These are phyloP conservation scores for Schwanniomyces yamadae DNA, from an alignment of 805 yeast genomes.

Conservation along the genomic window DNA sequence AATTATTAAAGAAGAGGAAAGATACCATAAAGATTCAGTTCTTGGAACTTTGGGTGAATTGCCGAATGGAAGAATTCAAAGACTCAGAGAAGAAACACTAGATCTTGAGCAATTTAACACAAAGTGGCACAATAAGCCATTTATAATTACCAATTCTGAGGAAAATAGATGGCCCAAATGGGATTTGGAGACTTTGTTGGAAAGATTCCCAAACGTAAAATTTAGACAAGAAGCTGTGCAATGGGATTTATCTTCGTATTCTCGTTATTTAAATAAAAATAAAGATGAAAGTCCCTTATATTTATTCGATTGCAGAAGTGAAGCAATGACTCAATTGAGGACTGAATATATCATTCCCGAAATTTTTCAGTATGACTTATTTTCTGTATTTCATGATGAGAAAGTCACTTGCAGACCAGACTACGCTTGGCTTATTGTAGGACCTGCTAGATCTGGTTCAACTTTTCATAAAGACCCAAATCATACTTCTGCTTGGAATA, in stretches of 20 bases:
- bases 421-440: conserved; percentile 88
- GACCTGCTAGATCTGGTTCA: conserved; percentile 80
- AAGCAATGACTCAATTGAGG: conserved; percentile 58
- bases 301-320: conserved; percentile 75
- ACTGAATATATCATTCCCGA: conserved; percentile 55
- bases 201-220: conserved; percentile 54
- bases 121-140: conserved; percentile 56
- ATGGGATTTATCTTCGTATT: conserved; percentile 68
- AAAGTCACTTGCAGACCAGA: conserved; percentile 67
- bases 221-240: conserved; percentile 85
- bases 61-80: conserved; percentile 48
- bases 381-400: conserved; percentile 47
- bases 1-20: conserved; percentile 47
- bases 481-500: conserved; percentile 88
- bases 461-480: conserved; percentile 94
- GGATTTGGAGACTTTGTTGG: conserved; percentile 49
- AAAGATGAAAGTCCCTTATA: conserved; percentile 83
- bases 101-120: conserved; percentile 46
- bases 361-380: conserved; percentile 59
- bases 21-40: conserved; percentile 22
- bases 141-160: conserved; percentile 46
- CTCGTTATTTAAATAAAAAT: conserved; percentile 59
- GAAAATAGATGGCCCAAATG: conserved; percentile 61
- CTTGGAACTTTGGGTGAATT: conserved; percentile 11
- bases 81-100: conserved; percentile 48